A percentile compares a stretch with the other conserved stretches of the same genome.
Conservation (phyloP, 192 early-diverging fungal genomes). For the Linnemannia zychae region DNA sequence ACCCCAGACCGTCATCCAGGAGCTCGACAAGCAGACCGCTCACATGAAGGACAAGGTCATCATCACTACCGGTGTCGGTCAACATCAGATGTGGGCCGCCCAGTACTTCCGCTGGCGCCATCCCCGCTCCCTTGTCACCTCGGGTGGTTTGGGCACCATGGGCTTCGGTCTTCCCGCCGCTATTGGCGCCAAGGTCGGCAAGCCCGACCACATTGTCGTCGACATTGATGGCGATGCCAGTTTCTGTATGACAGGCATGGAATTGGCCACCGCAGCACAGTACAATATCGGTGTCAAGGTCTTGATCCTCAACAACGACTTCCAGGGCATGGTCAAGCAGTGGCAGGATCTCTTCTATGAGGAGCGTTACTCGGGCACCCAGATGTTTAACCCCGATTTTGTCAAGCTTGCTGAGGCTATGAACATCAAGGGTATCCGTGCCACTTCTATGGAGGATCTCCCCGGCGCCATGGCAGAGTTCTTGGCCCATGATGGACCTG, state of each 20-base stretch:
- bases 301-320: constrained; percentile 97
- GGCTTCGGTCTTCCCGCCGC: constrained; percentile 96
- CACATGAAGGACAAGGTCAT: constrained; percentile 93
- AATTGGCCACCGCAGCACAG: constrained; percentile 97
- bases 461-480: constrained; percentile 91
- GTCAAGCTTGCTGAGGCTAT: constrained; percentile 97
- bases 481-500: constrained; percentile 85
- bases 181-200: constrained; percentile 97
- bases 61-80: constrained; percentile 96
- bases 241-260: constrained; percentile 99
- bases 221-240: constrained; percentile 99
- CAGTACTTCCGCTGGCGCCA: constrained; percentile 95
- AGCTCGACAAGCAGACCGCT: constrained; percentile 87
- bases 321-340: constrained; percentile 99
- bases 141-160: constrained; percentile 99
- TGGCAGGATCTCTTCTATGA: constrained; percentile 98
- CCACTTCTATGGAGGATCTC: constrained; percentile 86
- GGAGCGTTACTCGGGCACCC: constrained; percentile 94
- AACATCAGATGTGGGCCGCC: constrained; percentile 99
- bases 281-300: constrained; percentile 98
- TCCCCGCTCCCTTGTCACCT: constrained; percentile 92
- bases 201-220: constrained; percentile 94
- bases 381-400: constrained; percentile 98
- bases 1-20: constrained; percentile 95
- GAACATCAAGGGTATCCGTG: constrained; percentile 91